phyloP scores from a whole-genome alignment of 78 protist genomes.

The Planoprotostelium fungivorum region DNA sequence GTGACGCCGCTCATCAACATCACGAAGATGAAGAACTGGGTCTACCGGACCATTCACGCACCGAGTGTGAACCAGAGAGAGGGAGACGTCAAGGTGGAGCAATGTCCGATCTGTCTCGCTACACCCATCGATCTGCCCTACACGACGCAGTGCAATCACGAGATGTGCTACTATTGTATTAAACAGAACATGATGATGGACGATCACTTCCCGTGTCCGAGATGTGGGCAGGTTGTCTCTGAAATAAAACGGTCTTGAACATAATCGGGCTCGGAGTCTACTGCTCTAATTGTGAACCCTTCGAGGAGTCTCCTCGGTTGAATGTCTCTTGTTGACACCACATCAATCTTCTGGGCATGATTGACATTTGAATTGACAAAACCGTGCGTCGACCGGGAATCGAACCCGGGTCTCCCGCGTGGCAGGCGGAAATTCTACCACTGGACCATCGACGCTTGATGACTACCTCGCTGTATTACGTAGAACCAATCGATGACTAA shows the following conservation, averaged over 20 bases:
- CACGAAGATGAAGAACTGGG: conserved; percentile 14
- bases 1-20: conserved; percentile 56
- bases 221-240: conserved; percentile 29
- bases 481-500: too few species aligned
- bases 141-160: conserved; percentile 28
- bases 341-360: too few species aligned
- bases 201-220: conserved; percentile 44
- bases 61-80: background rate
- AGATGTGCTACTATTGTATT: conserved; percentile 55
- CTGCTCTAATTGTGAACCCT: too few species aligned
- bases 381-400: too few species aligned
- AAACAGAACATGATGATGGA: conserved; percentile 37
- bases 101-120: conserved; percentile 44
- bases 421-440: too few species aligned
- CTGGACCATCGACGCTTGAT: too few species aligned
- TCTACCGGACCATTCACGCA: conserved; percentile 13
- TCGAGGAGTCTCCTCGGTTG: too few species aligned
- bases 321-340: too few species aligned
- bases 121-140: conserved; percentile 51
- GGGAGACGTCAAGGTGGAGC: background rate
- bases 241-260: conserved; percentile 26
- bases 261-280: too few species aligned
- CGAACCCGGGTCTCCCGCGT: too few species aligned
- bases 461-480: too few species aligned
- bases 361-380: too few species aligned